A percentile compares a stretch with the other conserved stretches of the same genome.
phyloP scores from a whole-genome alignment of 192 early-diverging fungal species.

The Backusella luteola region DNA sequence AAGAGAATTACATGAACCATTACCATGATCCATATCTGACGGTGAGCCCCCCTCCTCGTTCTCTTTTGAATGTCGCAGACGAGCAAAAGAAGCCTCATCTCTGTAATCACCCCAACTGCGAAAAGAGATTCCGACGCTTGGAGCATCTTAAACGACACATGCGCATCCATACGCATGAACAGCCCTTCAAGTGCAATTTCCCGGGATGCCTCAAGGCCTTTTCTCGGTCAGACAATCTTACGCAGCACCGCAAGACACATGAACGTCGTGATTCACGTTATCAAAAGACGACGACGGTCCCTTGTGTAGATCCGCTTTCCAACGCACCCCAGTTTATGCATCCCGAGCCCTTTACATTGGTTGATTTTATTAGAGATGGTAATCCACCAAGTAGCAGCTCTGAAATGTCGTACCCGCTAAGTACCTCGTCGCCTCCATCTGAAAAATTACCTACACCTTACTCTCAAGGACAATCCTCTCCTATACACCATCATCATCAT shows the following conservation, averaged over 20 bases:
- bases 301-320: neutral
- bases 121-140: conserved; percentile 67
- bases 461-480: neutral
- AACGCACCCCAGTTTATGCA: conserved; percentile 8
- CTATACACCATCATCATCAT: conserved; percentile 11
- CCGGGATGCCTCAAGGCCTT: conserved; percentile 57
- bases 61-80: neutral
- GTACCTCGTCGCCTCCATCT: neutral
- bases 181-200: conserved; percentile 58
- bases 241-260: conserved; percentile 55
- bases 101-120: conserved; percentile 39
- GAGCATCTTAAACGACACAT: conserved; percentile 79
- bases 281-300: neutral
- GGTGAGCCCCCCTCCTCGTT: neutral
- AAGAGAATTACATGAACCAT: neutral
- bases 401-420: neutral
- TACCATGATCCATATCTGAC: neutral
- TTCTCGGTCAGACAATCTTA: conserved; percentile 61
- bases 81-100: conserved; percentile 31
- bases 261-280: conserved; percentile 28
- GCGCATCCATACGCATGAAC: conserved; percentile 64
- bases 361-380: conserved; percentile 12
- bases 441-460: neutral
- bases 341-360: conserved; percentile 2
- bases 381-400: neutral